These are phyloP conservation scores for Metroxylon sagu DNA, from an alignment of 176 grass and related monocot species.

Conservation along the genomic window DNA sequence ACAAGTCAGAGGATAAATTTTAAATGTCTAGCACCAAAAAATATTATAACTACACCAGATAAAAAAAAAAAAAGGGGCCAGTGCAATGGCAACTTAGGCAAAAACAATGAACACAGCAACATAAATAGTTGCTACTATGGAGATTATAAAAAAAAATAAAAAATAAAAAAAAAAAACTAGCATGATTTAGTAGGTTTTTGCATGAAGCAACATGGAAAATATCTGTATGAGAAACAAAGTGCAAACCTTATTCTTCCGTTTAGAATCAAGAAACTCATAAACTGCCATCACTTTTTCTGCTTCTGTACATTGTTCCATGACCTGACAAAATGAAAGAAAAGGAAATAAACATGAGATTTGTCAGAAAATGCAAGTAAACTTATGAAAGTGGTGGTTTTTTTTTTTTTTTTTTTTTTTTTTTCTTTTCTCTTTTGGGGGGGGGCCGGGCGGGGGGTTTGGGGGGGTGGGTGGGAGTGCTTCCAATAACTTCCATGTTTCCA, in stretches of 20 bases:
- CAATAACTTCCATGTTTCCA: too few species aligned
- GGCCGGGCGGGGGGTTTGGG: too few species aligned
- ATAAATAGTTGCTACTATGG: too few species aligned
- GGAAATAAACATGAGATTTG: constrained; percentile 16
- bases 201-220: constrained; percentile 11
- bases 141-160: constrained; percentile 9
- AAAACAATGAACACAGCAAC: too few species aligned
- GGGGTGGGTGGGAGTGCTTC: too few species aligned
- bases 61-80: too few species aligned
- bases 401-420: too few species aligned
- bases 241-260: constrained; percentile 81
- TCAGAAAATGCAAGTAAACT: background rate
- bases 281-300: constrained; percentile 77
- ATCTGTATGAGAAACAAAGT: constrained; percentile 10
- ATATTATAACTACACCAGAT: too few species aligned
- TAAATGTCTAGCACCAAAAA: background rate
- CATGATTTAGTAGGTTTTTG: constrained; percentile 1
- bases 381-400: too few species aligned
- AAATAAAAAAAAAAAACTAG: constrained; percentile 7
- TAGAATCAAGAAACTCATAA: constrained; percentile 83
- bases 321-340: constrained; percentile 41
- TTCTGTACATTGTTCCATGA: constrained; percentile 77
- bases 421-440: too few species aligned
- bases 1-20: background rate
- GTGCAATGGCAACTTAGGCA: too few species aligned